A percentile compares a stretch with the other conserved stretches of the same genome.
Conservation (phyloP, 139 green algal genomes). For the Chlorella sp. region DNA sequence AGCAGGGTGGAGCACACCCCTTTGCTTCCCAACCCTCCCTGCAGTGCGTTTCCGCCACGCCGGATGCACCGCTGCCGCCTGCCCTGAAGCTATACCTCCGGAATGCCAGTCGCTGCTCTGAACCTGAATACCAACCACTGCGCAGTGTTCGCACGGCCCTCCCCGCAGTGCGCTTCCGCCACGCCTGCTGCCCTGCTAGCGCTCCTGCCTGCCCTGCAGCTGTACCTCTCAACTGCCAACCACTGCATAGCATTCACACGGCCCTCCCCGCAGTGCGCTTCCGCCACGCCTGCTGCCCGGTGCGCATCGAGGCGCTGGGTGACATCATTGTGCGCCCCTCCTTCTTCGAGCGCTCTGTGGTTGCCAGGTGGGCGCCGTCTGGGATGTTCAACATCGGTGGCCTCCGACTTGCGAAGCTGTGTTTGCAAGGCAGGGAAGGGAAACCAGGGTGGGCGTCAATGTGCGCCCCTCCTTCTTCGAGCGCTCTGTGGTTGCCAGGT, state of each 20-base stretch:
- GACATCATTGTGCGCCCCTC: slow-evolving; percentile 23
- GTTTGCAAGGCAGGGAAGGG: not conserved
- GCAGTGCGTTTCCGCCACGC: slow-evolving; percentile 22
- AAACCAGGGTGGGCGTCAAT: not conserved
- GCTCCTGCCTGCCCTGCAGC: no score
- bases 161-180: slow-evolving; percentile 21
- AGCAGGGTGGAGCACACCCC: not conserved
- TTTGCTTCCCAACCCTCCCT: not conserved
- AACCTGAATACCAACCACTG: not conserved
- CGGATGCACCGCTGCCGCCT: no score
- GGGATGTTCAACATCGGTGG: no score
- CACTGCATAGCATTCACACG: no score
- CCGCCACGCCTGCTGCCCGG: not conserved
- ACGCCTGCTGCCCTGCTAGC: not conserved
- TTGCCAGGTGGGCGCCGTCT: not conserved
- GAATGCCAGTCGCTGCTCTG: no score
- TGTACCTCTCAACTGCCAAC: no score
- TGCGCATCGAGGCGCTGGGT: not conserved
- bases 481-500: not conserved
- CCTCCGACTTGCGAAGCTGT: not conserved
- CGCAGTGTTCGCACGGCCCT: not conserved
- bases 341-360: slow-evolving; percentile 12
- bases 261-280: slow-evolving; percentile 3
- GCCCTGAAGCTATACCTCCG: no score
- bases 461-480: slow-evolving; percentile 23